Conservation (phyloP, 2,329 filamentous ascomycete genomes). For the Atkinsonella hypoxylon region DNA sequence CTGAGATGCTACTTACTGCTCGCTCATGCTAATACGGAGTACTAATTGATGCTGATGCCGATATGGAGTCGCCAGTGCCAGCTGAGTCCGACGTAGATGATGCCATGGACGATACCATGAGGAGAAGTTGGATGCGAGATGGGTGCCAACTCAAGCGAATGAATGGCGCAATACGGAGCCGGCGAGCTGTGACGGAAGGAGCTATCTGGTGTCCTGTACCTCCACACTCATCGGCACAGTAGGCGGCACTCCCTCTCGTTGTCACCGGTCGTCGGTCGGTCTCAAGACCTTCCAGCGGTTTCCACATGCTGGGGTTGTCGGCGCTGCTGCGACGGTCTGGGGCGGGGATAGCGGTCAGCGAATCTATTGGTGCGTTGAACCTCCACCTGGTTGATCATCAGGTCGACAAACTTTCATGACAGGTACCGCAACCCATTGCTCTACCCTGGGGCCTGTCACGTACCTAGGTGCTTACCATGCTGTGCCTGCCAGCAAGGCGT, state of each 20-base stretch:
- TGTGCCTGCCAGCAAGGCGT: no score
- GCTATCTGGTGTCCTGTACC: background rate
- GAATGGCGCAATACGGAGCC: background rate
- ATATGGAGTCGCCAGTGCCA: background rate
- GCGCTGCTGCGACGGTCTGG: conserved; percentile 3
- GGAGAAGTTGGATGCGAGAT: background rate
- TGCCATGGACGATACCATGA: background rate
- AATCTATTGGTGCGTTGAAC: conserved; percentile 9
- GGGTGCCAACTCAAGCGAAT: background rate
- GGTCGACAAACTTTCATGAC: conserved; percentile 4
- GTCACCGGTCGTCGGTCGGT: background rate
- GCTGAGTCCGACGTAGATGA: background rate
- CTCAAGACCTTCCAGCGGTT: conserved; percentile 9
- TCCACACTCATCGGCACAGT: no score
- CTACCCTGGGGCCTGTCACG: no score
- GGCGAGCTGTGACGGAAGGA: background rate
- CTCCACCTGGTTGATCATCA: conserved; percentile 12
- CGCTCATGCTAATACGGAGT: no score
- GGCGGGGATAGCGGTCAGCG: conserved; percentile 4
- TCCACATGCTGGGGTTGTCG: conserved; percentile 8
- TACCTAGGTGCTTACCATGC: no score
- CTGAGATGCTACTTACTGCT: no score
- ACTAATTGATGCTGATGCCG: background rate
- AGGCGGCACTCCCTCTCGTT: background rate
- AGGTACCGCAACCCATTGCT: no score